Base-by-base conservation (phyloP, 2,329 filamentous ascomycete species). In the Calonectria multiphialidica region DNA sequence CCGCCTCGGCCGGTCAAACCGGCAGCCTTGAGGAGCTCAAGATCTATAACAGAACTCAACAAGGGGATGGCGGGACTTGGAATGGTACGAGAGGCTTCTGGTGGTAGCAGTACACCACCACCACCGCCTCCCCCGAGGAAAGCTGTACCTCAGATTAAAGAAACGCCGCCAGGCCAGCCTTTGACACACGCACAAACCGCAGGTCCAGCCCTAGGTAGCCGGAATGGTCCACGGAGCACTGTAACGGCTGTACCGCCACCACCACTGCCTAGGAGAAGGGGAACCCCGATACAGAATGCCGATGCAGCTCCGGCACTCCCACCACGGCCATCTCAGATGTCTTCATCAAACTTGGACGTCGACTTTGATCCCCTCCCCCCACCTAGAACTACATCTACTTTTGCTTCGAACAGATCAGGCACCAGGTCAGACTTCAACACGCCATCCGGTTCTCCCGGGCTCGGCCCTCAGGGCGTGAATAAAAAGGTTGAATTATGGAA, bases 401-500 rank as follows among this genome's bases (percentile, higher is more conserved):
- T 79, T 40, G 76, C 70, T 28, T 79, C 80, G 21, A 76, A 77
- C 28, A 72, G 75, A 45, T 79, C 82, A 1, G 77, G 77, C 5
- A 80, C 79, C 16, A 76, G 81, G 6, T 83, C 83, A 2, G 79
- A 81, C n/a, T 76, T 70, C 12, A 79, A 78, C 3, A 82, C 83
- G 3, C 83, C 84, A 30, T 80, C 81, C 0, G 80, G 80, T 0
- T 85, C 83, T 2, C 83, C 83, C 1, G 81, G 76, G 0, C 70
- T 82, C 21, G 81, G 81, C 1, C 82, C 86, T 2, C 79, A 80
- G 66, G 78, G 74, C 4, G 80, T 84, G 15, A 94, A 91, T 81
- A 95, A 93, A 84, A 93, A 94, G 75, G 86, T 95, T 68, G 92
- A 93, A 72, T 80, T 95, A 59, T 97, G 94, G 94, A 87, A 88